Evolutionary conservation across 176 grass and related monocot species (phyloP).

Genomic region (Zizania latifolia): DNA sequence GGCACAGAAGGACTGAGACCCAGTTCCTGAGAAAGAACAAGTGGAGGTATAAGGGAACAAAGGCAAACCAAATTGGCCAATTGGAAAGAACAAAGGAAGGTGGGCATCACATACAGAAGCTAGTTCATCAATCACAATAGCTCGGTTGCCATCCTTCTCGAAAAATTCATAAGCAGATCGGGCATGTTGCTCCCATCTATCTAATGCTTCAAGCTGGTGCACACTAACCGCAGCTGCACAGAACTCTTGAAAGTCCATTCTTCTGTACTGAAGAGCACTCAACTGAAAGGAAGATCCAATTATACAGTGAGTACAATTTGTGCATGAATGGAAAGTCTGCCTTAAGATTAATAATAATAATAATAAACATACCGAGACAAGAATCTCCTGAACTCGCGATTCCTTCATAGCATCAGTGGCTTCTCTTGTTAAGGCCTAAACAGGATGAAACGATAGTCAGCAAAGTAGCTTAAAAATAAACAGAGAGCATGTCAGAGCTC

Average conservation of each 20-base stretch:
- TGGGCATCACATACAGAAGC: constrained; percentile 50
- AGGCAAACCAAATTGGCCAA: neutral
- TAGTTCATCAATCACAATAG: constrained; percentile 73
- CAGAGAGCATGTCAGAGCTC: neutral
- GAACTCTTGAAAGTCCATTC: constrained; percentile 84
- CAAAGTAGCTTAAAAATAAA: neutral
- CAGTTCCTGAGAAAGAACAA: constrained; percentile 44
- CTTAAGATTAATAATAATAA: neutral
- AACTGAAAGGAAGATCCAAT: constrained; percentile 39
- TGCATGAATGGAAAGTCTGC: neutral
- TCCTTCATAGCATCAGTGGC: constrained; percentile 80
- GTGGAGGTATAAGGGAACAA: neutral
- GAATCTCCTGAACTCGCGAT: constrained; percentile 65
- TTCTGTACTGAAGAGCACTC: constrained; percentile 76
- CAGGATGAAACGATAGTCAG: constrained; percentile 4
- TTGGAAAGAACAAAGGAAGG: neutral
- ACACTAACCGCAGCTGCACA: constrained; percentile 69
- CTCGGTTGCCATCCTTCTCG: constrained; percentile 81
- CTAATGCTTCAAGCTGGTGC: constrained; percentile 76
- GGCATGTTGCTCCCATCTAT: constrained; percentile 87
- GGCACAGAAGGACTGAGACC: constrained; percentile 65
- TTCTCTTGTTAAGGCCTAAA: constrained; percentile 61
- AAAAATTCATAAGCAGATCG: constrained; percentile 66
- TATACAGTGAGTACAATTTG: constrained; percentile 5
- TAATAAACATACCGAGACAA: constrained; percentile 47